Conservation (phyloP, 768 basidiomycete species). For the Kwoniella heveanensis region DNA sequence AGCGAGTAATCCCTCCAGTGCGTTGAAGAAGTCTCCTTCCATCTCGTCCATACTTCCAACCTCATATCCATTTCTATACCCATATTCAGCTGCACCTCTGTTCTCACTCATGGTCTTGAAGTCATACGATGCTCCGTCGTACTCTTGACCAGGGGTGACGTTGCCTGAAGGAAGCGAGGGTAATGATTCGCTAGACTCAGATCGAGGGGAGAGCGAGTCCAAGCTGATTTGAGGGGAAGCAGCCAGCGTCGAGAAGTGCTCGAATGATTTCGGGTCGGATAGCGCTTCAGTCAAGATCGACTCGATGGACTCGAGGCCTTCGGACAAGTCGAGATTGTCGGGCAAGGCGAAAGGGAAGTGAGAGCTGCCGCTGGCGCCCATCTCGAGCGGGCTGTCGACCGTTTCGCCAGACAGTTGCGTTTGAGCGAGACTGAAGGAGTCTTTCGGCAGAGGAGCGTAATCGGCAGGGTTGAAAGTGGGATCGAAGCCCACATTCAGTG, state of each 20-base stretch:
- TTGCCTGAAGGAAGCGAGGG: not conserved
- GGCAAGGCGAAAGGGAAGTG: not conserved
- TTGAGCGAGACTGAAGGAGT: not conserved
- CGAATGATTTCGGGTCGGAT: constrained; percentile 18
- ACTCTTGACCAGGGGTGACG: not conserved
- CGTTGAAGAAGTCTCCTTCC: constrained; percentile 15
- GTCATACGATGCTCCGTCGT: not conserved
- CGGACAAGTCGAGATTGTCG: not conserved
- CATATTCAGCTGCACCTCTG: no score
- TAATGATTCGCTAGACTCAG: constrained; percentile 4
- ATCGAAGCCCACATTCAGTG: constrained; percentile 16
- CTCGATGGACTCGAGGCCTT: constrained; percentile 18
- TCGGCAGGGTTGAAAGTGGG: constrained; percentile 4
- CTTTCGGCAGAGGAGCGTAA: not conserved
- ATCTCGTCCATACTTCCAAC: not conserved
- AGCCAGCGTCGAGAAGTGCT: constrained; percentile 15
- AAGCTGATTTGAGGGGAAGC: constrained; percentile 18
- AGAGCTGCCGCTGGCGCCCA: not conserved
- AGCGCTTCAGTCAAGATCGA: constrained; percentile 11
- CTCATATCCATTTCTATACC: not conserved
- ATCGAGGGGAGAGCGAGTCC: constrained; percentile 2
- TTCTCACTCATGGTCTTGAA: not conserved
- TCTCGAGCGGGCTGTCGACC: not conserved
- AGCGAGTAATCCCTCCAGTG: constrained; percentile 13
- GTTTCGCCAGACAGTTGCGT: not conserved